A percentile compares a stretch with the other conserved stretches of the same genome.
Conservation (phyloP, 306 rosid species). For the Inga leiocalycina region DNA sequence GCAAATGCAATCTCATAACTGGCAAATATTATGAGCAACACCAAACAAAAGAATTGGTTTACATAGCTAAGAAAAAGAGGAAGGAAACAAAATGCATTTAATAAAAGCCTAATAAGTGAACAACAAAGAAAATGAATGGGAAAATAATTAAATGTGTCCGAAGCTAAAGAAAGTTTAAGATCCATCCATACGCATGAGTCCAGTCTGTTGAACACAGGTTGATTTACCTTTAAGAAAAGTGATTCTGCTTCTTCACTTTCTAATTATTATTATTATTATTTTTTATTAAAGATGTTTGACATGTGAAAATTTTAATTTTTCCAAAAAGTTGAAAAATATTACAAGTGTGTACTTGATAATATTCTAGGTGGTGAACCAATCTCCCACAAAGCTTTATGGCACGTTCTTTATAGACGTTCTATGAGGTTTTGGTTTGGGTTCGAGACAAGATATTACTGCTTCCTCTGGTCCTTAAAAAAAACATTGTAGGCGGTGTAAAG, state of each 20-base stretch:
- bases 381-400: too few relatives aligned
- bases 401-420: too few relatives aligned
- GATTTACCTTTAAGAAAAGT: conserved; percentile 15
- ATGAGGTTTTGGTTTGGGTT: too few relatives aligned
- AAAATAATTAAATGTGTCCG: not conserved
- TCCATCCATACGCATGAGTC: not conserved
- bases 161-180: conserved; percentile 18
- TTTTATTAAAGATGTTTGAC: not conserved
- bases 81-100: not conserved
- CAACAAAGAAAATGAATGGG: not conserved
- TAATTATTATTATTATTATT: not conserved
- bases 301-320: not conserved
- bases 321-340: not conserved
- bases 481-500: too few relatives aligned
- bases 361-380: too few relatives aligned
- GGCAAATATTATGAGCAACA: not conserved
- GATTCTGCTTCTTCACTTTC: not conserved
- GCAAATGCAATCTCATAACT: too few relatives aligned
- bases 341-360: too few relatives aligned
- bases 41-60: not conserved
- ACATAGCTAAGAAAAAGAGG: not conserved
- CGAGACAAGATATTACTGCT: too few relatives aligned
- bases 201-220: not conserved
- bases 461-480: too few relatives aligned
- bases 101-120: not conserved